Evolutionary conservation across 2,329 filamentous ascomycete genomes (phyloP), one percentile per base, ranked within the genome.

Genomic region (Venturia effusa): DNA sequence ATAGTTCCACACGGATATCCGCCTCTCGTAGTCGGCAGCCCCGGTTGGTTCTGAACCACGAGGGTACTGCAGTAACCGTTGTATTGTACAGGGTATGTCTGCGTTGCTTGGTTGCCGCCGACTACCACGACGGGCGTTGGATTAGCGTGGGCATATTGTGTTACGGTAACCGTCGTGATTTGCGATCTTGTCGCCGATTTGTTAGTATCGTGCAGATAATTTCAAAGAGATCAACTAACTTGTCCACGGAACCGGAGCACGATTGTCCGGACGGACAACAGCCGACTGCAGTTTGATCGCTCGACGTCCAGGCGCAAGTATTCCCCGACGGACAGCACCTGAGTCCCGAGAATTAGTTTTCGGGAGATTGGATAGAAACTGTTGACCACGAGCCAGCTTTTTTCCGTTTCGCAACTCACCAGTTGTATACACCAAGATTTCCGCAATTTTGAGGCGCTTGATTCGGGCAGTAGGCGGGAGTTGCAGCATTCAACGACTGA

Each of bases 351-450:
- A 27, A 40, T 43, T 17, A 40, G 37, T 43, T 6, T 57, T 10
- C 22, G 17, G 5, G 11, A 2, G 15, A 39, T 15, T 4, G 6
- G 34, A 37, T 5, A 37, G 11, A 11, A 11, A 37, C 34, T 6
- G 11, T 10, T 39, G 37, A 39, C 15, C 15, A 8, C 8, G 8
- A 39, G 37, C 3, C 37, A 15, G 37, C 37, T 11, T 11, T 4
- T 11, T 11, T 39, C 37, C 10, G 15, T 11, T 4, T 10, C 2
- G 37, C 8, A 15, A 62, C 75, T 67, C 68, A 79, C 78, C 76
- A 80, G 62, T 75, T 74, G 7, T 75, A 71, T 54, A 76, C 71
- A 40, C 73, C 69, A 59, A 80, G 76, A 37, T 70, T 73, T 55
- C 71, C 73, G 67, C 78, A 80, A 67, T 74, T 66, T 67, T 65